phyloP scores from a whole-genome alignment of 345 rosid genomes.

The Viola odorata region DNA sequence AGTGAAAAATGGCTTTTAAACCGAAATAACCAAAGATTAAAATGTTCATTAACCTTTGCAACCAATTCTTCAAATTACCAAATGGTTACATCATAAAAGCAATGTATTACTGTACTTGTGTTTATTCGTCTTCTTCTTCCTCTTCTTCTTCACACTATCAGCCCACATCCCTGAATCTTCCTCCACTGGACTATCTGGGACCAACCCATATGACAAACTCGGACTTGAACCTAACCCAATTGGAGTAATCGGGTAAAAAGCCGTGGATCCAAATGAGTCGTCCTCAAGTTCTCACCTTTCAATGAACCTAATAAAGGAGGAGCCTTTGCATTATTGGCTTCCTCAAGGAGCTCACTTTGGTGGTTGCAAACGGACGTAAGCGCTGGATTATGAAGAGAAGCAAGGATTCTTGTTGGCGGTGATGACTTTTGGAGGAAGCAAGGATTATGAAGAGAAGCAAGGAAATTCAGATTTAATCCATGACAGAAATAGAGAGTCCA shows the following conservation, averaged over 20 bases:
- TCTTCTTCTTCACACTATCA: slow-evolving; percentile 18
- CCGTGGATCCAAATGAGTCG: slow-evolving; percentile 5
- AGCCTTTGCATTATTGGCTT: background rate
- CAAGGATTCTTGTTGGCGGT: slow-evolving; percentile 1
- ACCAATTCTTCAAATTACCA: too few relatives aligned
- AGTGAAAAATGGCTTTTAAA: too few relatives aligned
- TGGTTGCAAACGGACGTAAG: background rate
- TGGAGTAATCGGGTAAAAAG: slow-evolving; percentile 33
- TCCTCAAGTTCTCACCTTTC: slow-evolving; percentile 8
- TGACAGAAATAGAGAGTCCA: too few relatives aligned
- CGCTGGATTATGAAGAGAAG: slow-evolving; percentile 7
- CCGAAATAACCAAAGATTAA: too few relatives aligned
- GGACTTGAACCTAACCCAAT: slow-evolving; percentile 27
- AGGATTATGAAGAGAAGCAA: too few relatives aligned
- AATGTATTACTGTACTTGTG: slow-evolving; percentile 5
- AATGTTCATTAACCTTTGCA: too few relatives aligned
- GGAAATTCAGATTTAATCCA: too few relatives aligned
- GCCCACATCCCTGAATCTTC: slow-evolving; percentile 10
- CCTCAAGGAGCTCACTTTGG: background rate
- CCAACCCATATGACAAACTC: slow-evolving; percentile 20
- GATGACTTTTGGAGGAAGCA: slow-evolving; percentile 17
- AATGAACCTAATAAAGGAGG: slow-evolving; percentile 7
- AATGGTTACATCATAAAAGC: background rate
- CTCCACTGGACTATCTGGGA: slow-evolving; percentile 17
- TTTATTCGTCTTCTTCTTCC: slow-evolving; percentile 17